phyloP scores from a whole-genome alignment of 108 stramenopile species.

The Cyclotella kingstonii region DNA sequence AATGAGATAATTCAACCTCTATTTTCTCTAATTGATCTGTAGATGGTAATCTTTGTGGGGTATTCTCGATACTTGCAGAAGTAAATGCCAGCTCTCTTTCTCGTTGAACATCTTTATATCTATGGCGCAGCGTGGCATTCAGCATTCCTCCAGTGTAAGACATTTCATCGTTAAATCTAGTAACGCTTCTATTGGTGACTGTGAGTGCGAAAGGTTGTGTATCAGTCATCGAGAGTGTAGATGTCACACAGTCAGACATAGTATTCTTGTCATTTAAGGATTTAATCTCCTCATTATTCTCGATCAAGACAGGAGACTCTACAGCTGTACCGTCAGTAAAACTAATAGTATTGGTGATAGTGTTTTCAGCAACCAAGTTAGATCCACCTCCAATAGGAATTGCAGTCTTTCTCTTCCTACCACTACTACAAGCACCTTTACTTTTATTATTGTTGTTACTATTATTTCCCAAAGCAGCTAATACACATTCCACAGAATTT shows the following conservation, averaged over 20 bases:
- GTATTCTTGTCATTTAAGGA: too few species aligned
- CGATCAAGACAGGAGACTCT: too few species aligned
- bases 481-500: constrained; percentile 48
- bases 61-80: background rate
- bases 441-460: background rate
- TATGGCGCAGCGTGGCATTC: constrained; percentile 65
- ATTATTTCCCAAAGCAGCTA: constrained; percentile 16
- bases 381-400: constrained; percentile 12
- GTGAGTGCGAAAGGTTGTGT: background rate
- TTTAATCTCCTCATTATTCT: too few species aligned
- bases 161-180: background rate
- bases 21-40: too few species aligned
- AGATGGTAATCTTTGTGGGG: constrained; percentile 10
- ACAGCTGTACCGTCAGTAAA: background rate
- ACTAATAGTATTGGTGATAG: background rate
- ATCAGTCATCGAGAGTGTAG: background rate
- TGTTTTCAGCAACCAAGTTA: background rate
- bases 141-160: constrained; percentile 44
- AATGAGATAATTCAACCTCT: too few species aligned
- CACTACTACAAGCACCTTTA: background rate
- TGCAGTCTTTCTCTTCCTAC: constrained; percentile 27
- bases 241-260: too few species aligned
- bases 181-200: constrained; percentile 11
- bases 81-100: constrained; percentile 31
- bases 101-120: constrained; percentile 62